Evolutionary conservation across 2,329 filamentous ascomycete species (phyloP).

Genomic region (Fusarium scirpi): DNA sequence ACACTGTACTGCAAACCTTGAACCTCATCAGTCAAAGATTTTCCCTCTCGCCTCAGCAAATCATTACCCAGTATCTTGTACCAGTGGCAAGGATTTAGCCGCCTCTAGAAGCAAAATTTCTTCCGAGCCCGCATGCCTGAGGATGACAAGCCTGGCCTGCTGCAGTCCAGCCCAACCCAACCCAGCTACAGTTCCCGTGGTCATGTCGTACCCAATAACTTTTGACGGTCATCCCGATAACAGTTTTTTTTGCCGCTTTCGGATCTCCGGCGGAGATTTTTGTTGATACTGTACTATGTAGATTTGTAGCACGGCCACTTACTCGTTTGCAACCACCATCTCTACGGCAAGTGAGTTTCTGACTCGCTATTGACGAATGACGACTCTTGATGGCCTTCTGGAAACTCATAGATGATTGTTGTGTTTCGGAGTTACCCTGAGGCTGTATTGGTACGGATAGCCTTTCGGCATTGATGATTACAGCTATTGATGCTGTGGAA

Average conservation of each 20-base stretch:
- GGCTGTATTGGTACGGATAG: not conserved
- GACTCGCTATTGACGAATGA: slow-evolving; percentile 32
- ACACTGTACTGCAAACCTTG: slow-evolving; percentile 24
- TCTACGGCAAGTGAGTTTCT: slow-evolving; percentile 3
- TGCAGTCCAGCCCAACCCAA: slow-evolving; percentile 26
- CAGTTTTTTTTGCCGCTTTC: slow-evolving; percentile 30
- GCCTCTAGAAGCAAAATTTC: slow-evolving; percentile 25
- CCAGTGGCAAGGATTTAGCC: slow-evolving; percentile 36
- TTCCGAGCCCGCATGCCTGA: slow-evolving; percentile 22
- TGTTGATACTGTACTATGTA: not conserved
- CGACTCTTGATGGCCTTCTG: slow-evolving; percentile 9
- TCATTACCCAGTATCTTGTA: slow-evolving; percentile 14
- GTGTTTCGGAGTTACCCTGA: not conserved
- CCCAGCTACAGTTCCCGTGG: not conserved
- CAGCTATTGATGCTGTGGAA: not conserved
- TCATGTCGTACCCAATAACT: slow-evolving; percentile 8
- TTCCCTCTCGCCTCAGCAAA: slow-evolving; percentile 17
- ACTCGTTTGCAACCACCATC: slow-evolving; percentile 33
- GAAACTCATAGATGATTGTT: slow-evolving; percentile 3
- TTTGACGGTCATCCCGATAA: slow-evolving; percentile 34
- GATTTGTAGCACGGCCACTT: slow-evolving; percentile 12
- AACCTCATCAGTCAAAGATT: slow-evolving; percentile 15
- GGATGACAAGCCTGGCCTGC: not conserved
- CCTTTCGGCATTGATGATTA: not conserved
- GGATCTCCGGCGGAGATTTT: slow-evolving; percentile 20